phyloP scores from a whole-genome alignment of 2,329 filamentous ascomycete species.

The Colletotrichum graminicola region DNA sequence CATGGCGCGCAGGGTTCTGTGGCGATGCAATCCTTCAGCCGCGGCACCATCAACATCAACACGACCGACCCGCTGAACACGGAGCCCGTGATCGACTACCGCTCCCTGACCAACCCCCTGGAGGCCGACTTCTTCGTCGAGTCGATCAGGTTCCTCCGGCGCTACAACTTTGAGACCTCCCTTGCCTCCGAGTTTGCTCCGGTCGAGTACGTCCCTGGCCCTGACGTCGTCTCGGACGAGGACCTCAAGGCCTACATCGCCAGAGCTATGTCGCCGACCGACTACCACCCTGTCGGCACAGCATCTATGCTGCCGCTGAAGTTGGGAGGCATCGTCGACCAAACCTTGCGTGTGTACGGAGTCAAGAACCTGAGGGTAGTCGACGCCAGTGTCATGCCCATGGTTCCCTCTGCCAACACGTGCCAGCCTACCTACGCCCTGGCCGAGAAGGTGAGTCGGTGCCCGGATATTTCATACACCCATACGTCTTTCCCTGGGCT shows the following conservation, averaged over 20 bases:
- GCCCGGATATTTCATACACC: too few species aligned
- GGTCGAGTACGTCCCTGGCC: conserved; percentile 50
- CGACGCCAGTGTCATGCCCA: conserved; percentile 50
- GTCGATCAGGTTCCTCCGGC: conserved; percentile 52
- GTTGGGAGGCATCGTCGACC: conserved; percentile 51
- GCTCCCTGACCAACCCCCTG: conserved; percentile 54
- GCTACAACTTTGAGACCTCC: conserved; percentile 53
- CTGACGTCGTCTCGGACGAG: conserved; percentile 49
- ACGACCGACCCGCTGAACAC: conserved; percentile 52
- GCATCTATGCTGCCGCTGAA: conserved; percentile 61
- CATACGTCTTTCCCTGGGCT: neutral
- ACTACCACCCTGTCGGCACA: conserved; percentile 62
- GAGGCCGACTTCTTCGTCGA: conserved; percentile 55
- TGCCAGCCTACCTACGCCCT: conserved; percentile 53
- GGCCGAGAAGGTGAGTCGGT: conserved; percentile 48
- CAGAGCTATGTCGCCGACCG: conserved; percentile 42
- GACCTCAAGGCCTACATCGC: conserved; percentile 47
- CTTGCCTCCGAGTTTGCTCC: conserved; percentile 50
- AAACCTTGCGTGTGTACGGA: conserved; percentile 49
- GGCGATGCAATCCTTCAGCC: conserved; percentile 51
- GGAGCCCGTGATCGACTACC: conserved; percentile 55
- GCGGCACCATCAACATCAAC: conserved; percentile 55
- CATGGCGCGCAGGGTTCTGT: conserved; percentile 45
- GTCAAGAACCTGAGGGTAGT: conserved; percentile 47
- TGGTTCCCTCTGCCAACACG: conserved; percentile 49